Base-by-base conservation (phyloP, 2,329 filamentous ascomycete genomes). In the Fusarium secorum region DNA sequence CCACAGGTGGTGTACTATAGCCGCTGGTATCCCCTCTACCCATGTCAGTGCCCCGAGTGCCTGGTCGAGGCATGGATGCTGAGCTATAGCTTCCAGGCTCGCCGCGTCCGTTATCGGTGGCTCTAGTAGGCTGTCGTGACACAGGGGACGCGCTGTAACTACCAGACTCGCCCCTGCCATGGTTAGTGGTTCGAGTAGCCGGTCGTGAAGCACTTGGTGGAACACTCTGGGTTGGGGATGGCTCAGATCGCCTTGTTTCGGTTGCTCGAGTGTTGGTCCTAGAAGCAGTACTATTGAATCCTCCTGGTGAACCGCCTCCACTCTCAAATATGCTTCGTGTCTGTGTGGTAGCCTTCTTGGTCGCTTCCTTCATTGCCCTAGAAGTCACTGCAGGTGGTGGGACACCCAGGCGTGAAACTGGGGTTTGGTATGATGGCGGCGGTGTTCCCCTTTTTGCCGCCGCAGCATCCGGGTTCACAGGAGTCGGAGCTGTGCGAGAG, bases 361-460 rank as follows among this genome's bases (percentile, higher is more conserved):
- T 96, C 7, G 95, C 93, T 80, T 97, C 93, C 78, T 97, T 93
- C 97, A 99, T 99, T 51, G 96, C 93, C 70, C 92, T 93, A 7
- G 94, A 93, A 1, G 97, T 99, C 66, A 97, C 94, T 3, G 96
- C 96, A 4, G 95, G 94, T 64, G 95, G 91, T 4, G 96, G 97
- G 17, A 95, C 93, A 58, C 94, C 96, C 7, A 98, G 87, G 64
- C 93, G 88, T 78, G 92, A 93, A 48, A 94, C 87, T 53, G 91
- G 88, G 3, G 70, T 75, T 49, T 77, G 77, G 49, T 98, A 98
- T 0, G 93, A 93, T 7, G 95, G 95, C 5, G 95, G 95, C 10
- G 95, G 94, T 14, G 93, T 95, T 30, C 90, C 91, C 72, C 92
- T 85, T 79, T 90, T 87, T 26, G 84, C 88, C 14, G 89, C 86